Evolutionary conservation across 306 rosid genomes (phyloP).

Genomic region (Cucurbita moschata): DNA sequence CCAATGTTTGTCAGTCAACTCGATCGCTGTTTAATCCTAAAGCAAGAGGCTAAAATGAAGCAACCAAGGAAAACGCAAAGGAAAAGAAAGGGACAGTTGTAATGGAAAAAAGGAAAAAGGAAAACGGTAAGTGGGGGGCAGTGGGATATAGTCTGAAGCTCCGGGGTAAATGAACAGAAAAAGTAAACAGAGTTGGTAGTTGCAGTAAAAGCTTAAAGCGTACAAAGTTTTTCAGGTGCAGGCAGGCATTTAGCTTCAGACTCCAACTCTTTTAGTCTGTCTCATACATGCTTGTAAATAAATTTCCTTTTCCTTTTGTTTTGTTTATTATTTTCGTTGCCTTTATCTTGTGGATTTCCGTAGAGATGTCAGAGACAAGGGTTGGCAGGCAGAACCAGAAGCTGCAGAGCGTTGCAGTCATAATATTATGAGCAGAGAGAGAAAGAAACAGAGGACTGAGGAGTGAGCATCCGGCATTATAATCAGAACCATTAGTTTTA

Average conservation of each 20-base stretch:
- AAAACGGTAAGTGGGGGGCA: slow-evolving; percentile 1
- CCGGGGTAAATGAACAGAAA: slow-evolving; percentile 38
- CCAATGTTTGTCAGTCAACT: neutral
- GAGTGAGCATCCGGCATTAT: slow-evolving; percentile 43
- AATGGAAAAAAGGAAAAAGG: neutral
- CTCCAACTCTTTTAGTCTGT: slow-evolving; percentile 35
- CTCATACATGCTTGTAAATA: neutral
- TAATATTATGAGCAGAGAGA: slow-evolving; percentile 36
- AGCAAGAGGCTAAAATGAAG: neutral
- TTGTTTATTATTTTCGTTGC: slow-evolving; percentile 1
- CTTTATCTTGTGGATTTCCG: slow-evolving; percentile 78
- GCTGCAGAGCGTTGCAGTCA: slow-evolving; percentile 70
- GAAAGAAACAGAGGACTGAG: neutral
- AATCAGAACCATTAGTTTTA: slow-evolving; percentile 85
- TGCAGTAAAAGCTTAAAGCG: slow-evolving; percentile 75
- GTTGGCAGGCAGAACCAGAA: slow-evolving; percentile 47
- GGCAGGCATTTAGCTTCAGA: slow-evolving; percentile 27
- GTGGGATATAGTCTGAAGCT: slow-evolving; percentile 8
- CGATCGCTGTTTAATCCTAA: neutral
- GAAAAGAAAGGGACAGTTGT: neutral
- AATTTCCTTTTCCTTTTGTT: slow-evolving; percentile 21
- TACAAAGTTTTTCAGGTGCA: slow-evolving; percentile 25
- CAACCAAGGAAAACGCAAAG: neutral
- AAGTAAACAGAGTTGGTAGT: slow-evolving; percentile 61
- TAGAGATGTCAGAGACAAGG: slow-evolving; percentile 85